Conservation (phyloP, 306 rosid species). For the Astragalus membranaceus region DNA sequence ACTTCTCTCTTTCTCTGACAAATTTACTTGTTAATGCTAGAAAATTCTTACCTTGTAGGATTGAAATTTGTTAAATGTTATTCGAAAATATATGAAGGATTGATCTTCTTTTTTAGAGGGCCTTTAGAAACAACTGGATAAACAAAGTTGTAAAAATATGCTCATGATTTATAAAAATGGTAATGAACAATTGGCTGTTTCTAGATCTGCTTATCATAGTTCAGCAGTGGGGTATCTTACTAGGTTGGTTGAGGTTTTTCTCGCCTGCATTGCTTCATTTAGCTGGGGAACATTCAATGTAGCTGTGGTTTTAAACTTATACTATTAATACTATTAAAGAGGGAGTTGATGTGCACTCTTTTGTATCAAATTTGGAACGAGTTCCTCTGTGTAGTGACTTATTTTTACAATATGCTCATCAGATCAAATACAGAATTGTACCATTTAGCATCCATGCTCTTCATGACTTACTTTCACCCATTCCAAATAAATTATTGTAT, state of each 20-base stretch:
- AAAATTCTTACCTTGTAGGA: background rate
- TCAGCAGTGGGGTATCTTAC: background rate
- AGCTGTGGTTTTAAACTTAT: background rate
- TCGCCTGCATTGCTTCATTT: background rate
- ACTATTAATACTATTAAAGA: background rate
- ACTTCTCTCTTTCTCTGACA: background rate
- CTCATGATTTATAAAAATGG: too few species aligned
- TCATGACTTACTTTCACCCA: background rate
- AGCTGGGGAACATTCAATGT: background rate
- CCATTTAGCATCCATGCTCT: background rate
- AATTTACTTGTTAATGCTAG: background rate
- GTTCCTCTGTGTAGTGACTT: background rate
- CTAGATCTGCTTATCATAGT: background rate
- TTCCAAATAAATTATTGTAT: too few species aligned
- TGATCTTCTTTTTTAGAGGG: too few species aligned
- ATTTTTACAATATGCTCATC: background rate
- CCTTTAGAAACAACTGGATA: too few species aligned
- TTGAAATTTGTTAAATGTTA: background rate
- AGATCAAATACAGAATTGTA: background rate
- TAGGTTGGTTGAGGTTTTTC: background rate
- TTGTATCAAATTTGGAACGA: background rate
- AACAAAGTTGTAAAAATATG: too few species aligned
- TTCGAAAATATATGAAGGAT: background rate
- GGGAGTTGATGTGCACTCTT: background rate
- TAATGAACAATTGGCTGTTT: too few species aligned